Evolutionary conservation across 2,329 filamentous ascomycete species (phyloP), one percentile per base, ranked within the genome.

Genomic region (Sarocladiaceae sp.): DNA sequence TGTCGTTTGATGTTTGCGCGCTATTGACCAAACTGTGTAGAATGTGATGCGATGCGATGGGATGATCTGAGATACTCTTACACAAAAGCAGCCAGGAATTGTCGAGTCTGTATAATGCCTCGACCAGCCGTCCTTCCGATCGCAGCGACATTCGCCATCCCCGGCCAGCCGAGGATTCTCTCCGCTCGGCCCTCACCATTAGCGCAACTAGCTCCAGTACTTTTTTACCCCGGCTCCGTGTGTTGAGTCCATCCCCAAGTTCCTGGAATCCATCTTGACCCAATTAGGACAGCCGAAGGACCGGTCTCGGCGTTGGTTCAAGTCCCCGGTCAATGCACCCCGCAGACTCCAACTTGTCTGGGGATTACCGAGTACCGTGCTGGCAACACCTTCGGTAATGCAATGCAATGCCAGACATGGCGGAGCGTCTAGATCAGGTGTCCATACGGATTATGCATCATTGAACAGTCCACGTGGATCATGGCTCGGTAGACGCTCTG

Each of bases 251-350:
- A 25, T 44, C 40, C 22, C 40, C 40, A 44, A 44, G 40, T 26
- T 4, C n/a, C 15, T 26, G 15, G 33, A 6, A 22, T 26, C 18
- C 22, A 40, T n/a, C n/a, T n/a, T n/a, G 23, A 23, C 40, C 40
- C 6, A 26, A 44, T 44, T 6, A 26, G 23, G 40, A 44, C 40
- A 44, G 17, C 40, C 40, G 40, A 44, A 28, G 10, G 22, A n/a
- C 40, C 40, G 20, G 40, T 28, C 4, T 44, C 40, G 40, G 40
- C 10, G 22, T 28, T 26, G 20, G 23, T n/a, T 12, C 33, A 36
- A n/a, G 33, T 10, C 8, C 8, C 15, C 15, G 8, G 33, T n/a
- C 7, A 36, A 8, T n/a, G 0, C 66, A 67, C 33, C 33, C 15
- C 15, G 33, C 8, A 10, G 18, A 10, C 33, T 17, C 33, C 33